Base-by-base conservation (phyloP, 2,329 filamentous ascomycete genomes). In the Aspergillus sp. region DNA sequence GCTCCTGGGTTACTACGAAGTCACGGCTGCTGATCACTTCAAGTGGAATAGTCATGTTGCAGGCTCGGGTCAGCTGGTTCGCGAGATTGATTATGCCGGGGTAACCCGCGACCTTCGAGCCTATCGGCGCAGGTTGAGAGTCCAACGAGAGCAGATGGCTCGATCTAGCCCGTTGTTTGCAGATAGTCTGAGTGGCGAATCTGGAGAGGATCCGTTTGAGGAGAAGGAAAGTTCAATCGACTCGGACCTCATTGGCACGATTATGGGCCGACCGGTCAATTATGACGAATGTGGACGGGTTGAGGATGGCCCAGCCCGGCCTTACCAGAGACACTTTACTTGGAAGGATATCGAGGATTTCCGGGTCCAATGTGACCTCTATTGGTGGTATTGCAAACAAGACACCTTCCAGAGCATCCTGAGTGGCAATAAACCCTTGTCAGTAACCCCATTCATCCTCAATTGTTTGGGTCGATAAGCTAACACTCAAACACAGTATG, bases 331-430 rank as follows among this genome's bases (percentile, higher is more conserved):
- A 58, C 52, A 66, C 45, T 70, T 73, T 29, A 67, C 68, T 7
- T 60, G 64, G 10, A 72, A 73, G 51, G 90, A 97, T 50, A 76
- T 94, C 42, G 83, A 88, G 51, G 82, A 79, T 36, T 94, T 86
- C 59, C 86, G 93, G 58, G 83, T 86, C 10, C 75, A 93, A 35
- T 81, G 86, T 53, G 93, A 97, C 67, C 70, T 97, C 4, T 94
- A 86, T 62, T 98, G 91, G 90, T 96, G 89, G 86, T 96, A 90
- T 63, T 84, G 80, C 57, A 94, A 95, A 66, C 93, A 96, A 73
- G 93, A 97, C 64, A 81, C 86, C 6, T 94, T 91, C 57, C 91
- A 96, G 64, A 89, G 87, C 62, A 80, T 96, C 50, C 73, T 97
- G 27, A 93, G 90, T 55, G 91, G 88, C 6, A 90, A 91, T 38